Base-by-base conservation (phyloP, 2,329 filamentous ascomycete species). In the Blastomyces emzantsi region DNA sequence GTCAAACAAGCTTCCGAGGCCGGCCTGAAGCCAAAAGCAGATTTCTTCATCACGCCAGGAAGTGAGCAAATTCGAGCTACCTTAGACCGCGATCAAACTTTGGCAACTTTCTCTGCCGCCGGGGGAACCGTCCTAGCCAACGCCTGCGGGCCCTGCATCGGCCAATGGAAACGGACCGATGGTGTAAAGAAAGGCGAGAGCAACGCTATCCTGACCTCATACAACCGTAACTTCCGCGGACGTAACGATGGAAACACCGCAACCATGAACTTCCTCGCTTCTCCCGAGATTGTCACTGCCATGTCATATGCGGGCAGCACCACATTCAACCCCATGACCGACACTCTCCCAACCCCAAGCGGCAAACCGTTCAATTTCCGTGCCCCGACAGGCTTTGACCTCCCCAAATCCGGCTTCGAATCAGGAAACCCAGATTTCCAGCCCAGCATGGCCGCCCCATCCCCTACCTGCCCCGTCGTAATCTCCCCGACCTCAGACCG, bases 241-340 rank as follows among this genome's bases (percentile, higher is more conserved):
- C 90, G 94, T 68, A 99, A 99, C 75, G 94, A 99, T 73, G 94
- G 94, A 66, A 99, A 99, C 80, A 87, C 90, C 28, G 87, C 89
- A 52, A 99, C 94, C 9, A 97, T 97, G 92, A 99, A 97, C 82
- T 99, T 99, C 80, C 85, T 99, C 61, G 93, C 94, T 11, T 97
- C 92, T 0, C 94, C 94, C 7, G 94, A 99, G 77, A 86, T 99
- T 64, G 94, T 99, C 66, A 97, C 94, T 4, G 94, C 94, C 60
- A 93, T 99, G 87, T 85, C 90, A 15, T 99, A 96, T 77, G 88
- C 92, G 52, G 94, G 94, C 62, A 86, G 85, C 62, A 97, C 93
- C 28, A 94, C 90, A 58, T 99, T 99, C 82, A 97, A 99, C 80
- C 94, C 94, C 36, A 85, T 96, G 76, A 96, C 90, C 15, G 94